These are phyloP conservation scores for Pachysandra terminalis DNA, from an alignment of 164 flowering plant genomes.

Conservation along the genomic window DNA sequence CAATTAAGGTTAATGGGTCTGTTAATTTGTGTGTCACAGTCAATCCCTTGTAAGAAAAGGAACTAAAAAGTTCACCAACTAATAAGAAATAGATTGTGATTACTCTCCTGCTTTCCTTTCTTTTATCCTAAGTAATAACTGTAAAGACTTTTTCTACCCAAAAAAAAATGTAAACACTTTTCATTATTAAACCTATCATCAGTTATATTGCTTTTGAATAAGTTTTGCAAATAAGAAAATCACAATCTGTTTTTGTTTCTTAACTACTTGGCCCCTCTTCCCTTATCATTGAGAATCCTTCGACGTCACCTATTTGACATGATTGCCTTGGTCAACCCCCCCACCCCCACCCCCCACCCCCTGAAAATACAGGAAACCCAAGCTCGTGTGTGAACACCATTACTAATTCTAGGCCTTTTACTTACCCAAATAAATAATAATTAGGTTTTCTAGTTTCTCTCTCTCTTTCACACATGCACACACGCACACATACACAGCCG, in stretches of 20 bases:
- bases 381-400: too few species aligned
- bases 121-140: neutral
- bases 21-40: slow-evolving; percentile 7
- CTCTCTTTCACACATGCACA: too few species aligned
- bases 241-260: slow-evolving; percentile 8
- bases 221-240: neutral
- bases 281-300: slow-evolving; percentile 38
- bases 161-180: too few species aligned
- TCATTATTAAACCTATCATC: neutral
- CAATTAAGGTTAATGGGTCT: neutral
- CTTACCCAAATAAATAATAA: too few species aligned
- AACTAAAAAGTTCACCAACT: slow-evolving; percentile 22
- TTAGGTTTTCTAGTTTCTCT: too few species aligned
- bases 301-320: slow-evolving; percentile 34
- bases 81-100: neutral
- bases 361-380: too few species aligned
- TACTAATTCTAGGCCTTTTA: too few species aligned
- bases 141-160: too few species aligned
- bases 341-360: too few species aligned
- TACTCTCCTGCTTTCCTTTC: neutral
- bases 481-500: too few species aligned
- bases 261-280: slow-evolving; percentile 39
- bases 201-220: too few species aligned
- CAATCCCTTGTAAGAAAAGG: slow-evolving; percentile 30
- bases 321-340: slow-evolving; percentile 28